phyloP scores from a whole-genome alignment of 2,329 filamentous ascomycete species.

The Fusarium acutatum region DNA sequence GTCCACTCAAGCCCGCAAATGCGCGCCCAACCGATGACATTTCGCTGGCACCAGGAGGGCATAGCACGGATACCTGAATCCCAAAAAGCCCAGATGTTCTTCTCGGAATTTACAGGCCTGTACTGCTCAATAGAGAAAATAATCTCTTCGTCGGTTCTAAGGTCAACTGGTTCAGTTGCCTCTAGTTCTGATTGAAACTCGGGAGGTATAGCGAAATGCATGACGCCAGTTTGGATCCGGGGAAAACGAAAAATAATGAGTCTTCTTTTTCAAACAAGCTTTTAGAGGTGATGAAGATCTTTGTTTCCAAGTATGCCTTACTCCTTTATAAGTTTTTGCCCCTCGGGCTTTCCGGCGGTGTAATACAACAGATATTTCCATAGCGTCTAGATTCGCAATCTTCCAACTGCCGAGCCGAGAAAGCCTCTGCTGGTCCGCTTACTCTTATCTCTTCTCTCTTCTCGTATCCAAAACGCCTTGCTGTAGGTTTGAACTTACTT shows the following conservation, averaged over 20 bases:
- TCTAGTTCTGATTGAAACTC: neutral
- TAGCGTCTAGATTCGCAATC: neutral
- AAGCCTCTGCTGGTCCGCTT: neutral
- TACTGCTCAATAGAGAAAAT: neutral
- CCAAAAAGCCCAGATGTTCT: neutral
- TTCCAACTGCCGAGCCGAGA: neutral
- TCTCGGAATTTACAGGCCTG: neutral
- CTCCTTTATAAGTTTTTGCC: neutral
- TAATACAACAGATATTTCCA: neutral
- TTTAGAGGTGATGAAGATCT: neutral
- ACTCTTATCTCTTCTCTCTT: neutral
- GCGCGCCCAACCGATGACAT: neutral
- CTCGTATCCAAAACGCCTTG: neutral
- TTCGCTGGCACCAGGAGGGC: neutral
- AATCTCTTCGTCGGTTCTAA: fast-evolving
- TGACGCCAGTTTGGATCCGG: neutral
- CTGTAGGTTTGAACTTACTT: neutral
- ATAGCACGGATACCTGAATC: neutral
- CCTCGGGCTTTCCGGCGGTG: fast-evolving
- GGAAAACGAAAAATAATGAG: neutral
- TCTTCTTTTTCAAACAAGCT: neutral
- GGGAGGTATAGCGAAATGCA: neutral
- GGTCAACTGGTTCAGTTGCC: neutral
- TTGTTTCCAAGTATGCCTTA: fast-evolving
- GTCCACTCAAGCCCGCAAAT: neutral